These are phyloP conservation scores for Arachis monticola DNA, from an alignment of 331 rosid genomes.

Conservation along the genomic window DNA sequence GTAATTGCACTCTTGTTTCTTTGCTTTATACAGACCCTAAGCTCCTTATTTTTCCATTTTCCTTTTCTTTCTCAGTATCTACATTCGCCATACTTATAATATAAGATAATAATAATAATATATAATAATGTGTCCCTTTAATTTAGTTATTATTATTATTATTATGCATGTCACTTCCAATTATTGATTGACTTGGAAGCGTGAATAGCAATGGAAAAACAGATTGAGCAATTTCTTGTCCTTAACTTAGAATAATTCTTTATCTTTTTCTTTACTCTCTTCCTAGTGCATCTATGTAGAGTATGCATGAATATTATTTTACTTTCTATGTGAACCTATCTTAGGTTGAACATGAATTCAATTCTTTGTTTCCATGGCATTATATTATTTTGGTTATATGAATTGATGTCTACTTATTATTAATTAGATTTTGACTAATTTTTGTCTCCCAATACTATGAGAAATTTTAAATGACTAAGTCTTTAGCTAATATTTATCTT, in stretches of 20 bases:
- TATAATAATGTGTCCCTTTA: conserved; percentile 29
- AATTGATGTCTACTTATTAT: no score
- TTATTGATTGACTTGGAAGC: conserved; percentile 34
- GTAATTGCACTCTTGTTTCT: conserved; percentile 40
- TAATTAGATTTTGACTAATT: no score
- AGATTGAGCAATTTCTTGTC: conserved; percentile 23
- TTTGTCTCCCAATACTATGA: no score
- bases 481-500: no score
- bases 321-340: no score
- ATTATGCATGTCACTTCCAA: conserved; percentile 6
- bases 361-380: background rate
- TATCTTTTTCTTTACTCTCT: background rate
- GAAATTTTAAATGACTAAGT: no score
- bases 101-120: no score
- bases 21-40: conserved; percentile 46
- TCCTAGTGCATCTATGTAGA: background rate
- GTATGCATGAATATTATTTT: no score
- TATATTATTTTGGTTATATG: background rate
- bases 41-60: conserved; percentile 33
- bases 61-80: conserved; percentile 32
- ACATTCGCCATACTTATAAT: conserved; percentile 3
- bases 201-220: conserved; percentile 22
- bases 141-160: background rate
- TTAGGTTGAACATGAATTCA: background rate
- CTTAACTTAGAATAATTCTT: background rate